These are phyloP conservation scores for Rhodotorula sp. DNA, from an alignment of 1,284 basidiomycete species.

Conservation along the genomic window DNA sequence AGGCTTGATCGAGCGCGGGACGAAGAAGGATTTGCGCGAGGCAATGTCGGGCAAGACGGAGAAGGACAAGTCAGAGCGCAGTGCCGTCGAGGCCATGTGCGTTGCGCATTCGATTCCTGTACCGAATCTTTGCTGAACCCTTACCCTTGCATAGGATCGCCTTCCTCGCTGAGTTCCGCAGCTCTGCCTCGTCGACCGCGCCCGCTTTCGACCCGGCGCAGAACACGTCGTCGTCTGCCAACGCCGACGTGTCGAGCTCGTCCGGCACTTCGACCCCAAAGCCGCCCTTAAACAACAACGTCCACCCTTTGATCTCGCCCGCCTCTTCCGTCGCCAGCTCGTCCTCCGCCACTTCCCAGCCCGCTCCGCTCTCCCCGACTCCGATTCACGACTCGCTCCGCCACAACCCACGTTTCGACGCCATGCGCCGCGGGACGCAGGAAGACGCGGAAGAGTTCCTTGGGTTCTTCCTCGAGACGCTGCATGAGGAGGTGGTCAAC, in stretches of 20 bases:
- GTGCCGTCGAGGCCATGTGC: constrained; percentile 68
- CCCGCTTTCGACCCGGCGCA: constrained; percentile 14
- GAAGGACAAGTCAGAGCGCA: constrained; percentile 59
- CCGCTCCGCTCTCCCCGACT: constrained; percentile 17
- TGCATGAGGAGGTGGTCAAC: constrained; percentile 85
- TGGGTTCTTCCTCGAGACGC: constrained; percentile 92
- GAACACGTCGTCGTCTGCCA: constrained; percentile 4
- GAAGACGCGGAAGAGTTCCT: constrained; percentile 98
- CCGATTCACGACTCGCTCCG: constrained; percentile 77
- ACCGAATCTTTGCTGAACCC: no score
- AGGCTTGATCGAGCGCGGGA: constrained; percentile 63
- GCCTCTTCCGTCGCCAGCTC: background rate
- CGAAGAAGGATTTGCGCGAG: constrained; percentile 54
- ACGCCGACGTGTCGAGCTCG: background rate
- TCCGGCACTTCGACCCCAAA: background rate
- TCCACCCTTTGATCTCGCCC: background rate
- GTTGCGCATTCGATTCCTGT: constrained; percentile 21
- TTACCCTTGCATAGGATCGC: constrained; percentile 53
- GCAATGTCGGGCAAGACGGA: constrained; percentile 58
- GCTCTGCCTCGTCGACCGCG: constrained; percentile 24
- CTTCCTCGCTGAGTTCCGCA: constrained; percentile 75
- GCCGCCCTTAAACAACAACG: constrained; percentile 4
- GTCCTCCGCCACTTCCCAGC: background rate
- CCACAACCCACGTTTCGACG: constrained; percentile 88
- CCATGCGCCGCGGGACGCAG: constrained; percentile 91